A percentile compares a stretch with the other conserved stretches of the same genome.
Conservation (phyloP, 1,284 basidiomycete genomes). For the Tylopilus microsporus region DNA sequence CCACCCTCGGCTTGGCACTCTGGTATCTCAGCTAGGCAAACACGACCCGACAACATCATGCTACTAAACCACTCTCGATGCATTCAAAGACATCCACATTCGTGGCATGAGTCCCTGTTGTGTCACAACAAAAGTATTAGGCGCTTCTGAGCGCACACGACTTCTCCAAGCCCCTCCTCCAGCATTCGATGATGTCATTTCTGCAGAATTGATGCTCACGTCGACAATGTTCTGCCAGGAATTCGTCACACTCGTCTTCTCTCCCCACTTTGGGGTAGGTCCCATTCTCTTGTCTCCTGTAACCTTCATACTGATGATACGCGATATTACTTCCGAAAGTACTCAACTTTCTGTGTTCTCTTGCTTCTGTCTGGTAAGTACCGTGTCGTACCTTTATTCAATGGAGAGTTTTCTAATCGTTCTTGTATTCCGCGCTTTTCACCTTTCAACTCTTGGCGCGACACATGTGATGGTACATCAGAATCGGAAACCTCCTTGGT, state of each 20-base stretch:
- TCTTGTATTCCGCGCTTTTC: neutral
- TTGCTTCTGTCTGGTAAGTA: conserved; percentile 69
- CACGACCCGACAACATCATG: no score
- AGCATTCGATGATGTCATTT: conserved; percentile 3
- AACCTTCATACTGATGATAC: neutral
- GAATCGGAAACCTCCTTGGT: no score
- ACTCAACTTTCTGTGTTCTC: conserved; percentile 75
- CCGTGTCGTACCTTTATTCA: neutral
- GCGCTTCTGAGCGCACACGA: conserved; percentile 26
- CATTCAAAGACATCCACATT: conserved; percentile 10
- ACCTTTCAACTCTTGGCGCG: neutral
- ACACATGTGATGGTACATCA: no score
- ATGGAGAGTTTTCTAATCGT: neutral
- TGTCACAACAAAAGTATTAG: neutral
- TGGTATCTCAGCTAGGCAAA: no score
- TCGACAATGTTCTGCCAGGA: conserved; percentile 57
- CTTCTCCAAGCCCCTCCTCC: conserved; percentile 32
- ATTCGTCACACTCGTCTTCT: conserved; percentile 51
- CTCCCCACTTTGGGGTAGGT: conserved; percentile 63
- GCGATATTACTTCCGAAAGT: conserved; percentile 32
- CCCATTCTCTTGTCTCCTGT: conserved; percentile 15
- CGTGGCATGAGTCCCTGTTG: neutral
- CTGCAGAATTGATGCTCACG: conserved; percentile 37
- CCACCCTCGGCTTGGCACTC: no score
- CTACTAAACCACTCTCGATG: no score